These are phyloP conservation scores for Leccinum aurantiacum DNA, from an alignment of 768 basidiomycete genomes.

Conservation along the genomic window DNA sequence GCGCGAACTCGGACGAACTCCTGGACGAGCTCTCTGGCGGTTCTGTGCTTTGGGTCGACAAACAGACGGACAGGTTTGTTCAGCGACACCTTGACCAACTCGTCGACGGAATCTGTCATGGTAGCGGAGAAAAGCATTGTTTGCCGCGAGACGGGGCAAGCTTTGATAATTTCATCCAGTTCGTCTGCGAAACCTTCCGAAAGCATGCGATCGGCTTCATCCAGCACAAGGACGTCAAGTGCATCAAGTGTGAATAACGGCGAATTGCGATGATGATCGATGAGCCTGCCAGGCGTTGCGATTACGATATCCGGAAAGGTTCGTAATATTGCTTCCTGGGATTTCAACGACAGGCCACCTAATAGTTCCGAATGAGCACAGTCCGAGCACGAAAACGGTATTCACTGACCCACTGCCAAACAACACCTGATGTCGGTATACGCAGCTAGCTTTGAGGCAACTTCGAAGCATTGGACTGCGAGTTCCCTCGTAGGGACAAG, in stretches of 20 bases:
- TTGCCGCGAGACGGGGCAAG: conserved; percentile 85
- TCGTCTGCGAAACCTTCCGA: conserved; percentile 95
- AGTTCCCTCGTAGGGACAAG: conserved; percentile 95
- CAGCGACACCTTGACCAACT: conserved; percentile 88
- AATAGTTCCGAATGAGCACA: conserved; percentile 10
- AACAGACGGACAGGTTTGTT: conserved; percentile 93
- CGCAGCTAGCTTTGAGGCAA: conserved; percentile 78
- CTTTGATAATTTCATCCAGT: conserved; percentile 87
- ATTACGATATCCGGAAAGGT: conserved; percentile 91
- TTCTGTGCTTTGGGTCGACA: conserved; percentile 90
- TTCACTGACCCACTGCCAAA: conserved; percentile 77
- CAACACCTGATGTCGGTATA: conserved; percentile 91
- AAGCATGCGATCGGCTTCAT: conserved; percentile 98
- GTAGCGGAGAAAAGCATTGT: conserved; percentile 99
- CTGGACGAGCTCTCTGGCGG: conserved; percentile 83
- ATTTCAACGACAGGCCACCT: conserved; percentile 93
- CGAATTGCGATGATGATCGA: conserved; percentile 96
- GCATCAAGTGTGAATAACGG: conserved; percentile 90
- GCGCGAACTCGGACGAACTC: conserved; percentile 93
- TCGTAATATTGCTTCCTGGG: conserved; percentile 84
- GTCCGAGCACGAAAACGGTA: background rate
- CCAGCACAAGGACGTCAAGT: conserved; percentile 90
- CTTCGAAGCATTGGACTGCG: conserved; percentile 94
- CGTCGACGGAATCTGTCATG: conserved; percentile 96
- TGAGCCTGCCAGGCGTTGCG: conserved; percentile 95